These are phyloP conservation scores for Candida ovalis DNA, from an alignment of 805 yeast species.

Conservation along the genomic window DNA sequence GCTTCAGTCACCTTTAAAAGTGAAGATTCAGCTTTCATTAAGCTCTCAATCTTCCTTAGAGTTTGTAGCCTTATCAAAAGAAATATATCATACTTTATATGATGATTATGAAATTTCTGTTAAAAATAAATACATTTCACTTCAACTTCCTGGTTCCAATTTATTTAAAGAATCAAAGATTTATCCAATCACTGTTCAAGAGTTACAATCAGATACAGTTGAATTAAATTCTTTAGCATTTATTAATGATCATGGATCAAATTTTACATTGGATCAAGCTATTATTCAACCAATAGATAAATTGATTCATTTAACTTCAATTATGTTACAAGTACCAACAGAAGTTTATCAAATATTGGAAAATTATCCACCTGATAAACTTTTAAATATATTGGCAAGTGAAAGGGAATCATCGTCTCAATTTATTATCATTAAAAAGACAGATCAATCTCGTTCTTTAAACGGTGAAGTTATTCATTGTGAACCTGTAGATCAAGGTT, in stretches of 20 bases:
- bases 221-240: constrained; percentile 37
- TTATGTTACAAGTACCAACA: constrained; percentile 41
- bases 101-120: constrained; percentile 2
- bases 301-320: constrained; percentile 31
- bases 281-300: constrained; percentile 33
- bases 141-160: constrained; percentile 24
- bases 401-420: constrained; percentile 27
- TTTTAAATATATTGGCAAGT: constrained; percentile 32
- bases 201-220: constrained; percentile 29
- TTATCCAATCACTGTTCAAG: constrained; percentile 31
- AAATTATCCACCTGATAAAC: constrained; percentile 31
- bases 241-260: constrained; percentile 32
- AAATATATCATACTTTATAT: constrained; percentile 11
- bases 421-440: constrained; percentile 34
- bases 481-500: constrained; percentile 76
- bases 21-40: constrained; percentile 17
- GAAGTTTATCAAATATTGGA: constrained; percentile 44
- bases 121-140: constrained; percentile 12
- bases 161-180: constrained; percentile 28
- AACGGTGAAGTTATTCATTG: constrained; percentile 54
- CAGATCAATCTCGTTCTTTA: constrained; percentile 39
- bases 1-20: constrained; percentile 8
- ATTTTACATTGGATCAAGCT: constrained; percentile 41
- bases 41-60: constrained; percentile 18
- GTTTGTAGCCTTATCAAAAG: constrained; percentile 16